Percentiles rank a stretch among this genome's conserved stretches.
These are phyloP conservation scores for Botrytis paeoniae DNA, from an alignment of 2,329 filamentous ascomycete genomes.

Conservation along the genomic window DNA sequence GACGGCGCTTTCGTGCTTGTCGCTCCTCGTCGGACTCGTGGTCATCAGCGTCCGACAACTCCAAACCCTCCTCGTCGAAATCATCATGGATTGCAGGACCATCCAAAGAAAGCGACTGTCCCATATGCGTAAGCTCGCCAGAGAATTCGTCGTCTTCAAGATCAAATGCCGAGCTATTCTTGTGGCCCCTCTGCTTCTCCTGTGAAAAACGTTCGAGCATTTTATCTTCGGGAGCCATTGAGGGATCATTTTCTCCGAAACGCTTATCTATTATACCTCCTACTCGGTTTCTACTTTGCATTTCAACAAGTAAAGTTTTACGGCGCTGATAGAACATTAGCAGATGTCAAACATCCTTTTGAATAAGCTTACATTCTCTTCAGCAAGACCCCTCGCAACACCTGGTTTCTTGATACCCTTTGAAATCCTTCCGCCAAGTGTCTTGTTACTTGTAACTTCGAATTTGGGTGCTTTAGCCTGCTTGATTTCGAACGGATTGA, in stretches of 20 bases:
- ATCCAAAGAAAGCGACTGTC: constrained; percentile 67
- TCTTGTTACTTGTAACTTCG: constrained; percentile 68
- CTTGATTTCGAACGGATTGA: constrained; percentile 97
- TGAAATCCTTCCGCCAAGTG: constrained; percentile 49
- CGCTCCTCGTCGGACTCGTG: constrained; percentile 54
- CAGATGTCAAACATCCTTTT: neutral
- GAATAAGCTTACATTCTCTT: constrained; percentile 65
- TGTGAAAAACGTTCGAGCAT: constrained; percentile 86
- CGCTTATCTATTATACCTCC: constrained; percentile 89
- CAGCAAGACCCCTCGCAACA: constrained; percentile 78
- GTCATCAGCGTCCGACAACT: constrained; percentile 54
- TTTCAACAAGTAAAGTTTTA: constrained; percentile 49
- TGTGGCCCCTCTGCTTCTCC: constrained; percentile 78
- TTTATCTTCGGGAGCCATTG: constrained; percentile 88
- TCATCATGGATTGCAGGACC: constrained; percentile 60
- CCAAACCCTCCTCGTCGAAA: constrained; percentile 74
- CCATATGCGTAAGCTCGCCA: constrained; percentile 76
- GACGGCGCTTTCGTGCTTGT: constrained; percentile 55
- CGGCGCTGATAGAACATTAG: constrained; percentile 25
- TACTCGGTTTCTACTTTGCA: constrained; percentile 85
- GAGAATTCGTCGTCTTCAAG: constrained; percentile 77
- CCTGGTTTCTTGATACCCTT: constrained; percentile 69
- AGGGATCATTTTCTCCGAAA: constrained; percentile 93
- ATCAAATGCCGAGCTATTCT: constrained; percentile 80
- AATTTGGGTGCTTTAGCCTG: constrained; percentile 78